Percentiles rank a stretch among this genome's conserved stretches.
These are phyloP conservation scores for Lactarius sp. DNA, from an alignment of 768 basidiomycete genomes.

Conservation along the genomic window DNA sequence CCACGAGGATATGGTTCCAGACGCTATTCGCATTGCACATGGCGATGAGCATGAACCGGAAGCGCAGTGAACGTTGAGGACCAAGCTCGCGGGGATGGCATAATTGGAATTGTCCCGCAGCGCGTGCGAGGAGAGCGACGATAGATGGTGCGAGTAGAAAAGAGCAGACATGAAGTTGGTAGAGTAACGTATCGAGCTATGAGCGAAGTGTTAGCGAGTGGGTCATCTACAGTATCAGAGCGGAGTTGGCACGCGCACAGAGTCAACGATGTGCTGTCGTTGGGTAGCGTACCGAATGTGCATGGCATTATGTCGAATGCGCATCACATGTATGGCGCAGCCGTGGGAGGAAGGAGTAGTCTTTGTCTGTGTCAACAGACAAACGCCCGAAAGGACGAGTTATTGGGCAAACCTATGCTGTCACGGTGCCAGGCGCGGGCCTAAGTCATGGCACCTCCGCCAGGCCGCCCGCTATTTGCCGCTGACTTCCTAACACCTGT, in stretches of 20 bases:
- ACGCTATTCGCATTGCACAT: constrained; percentile 55
- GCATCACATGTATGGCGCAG: constrained; percentile 29
- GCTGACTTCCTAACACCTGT: background rate
- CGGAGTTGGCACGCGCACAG: constrained; percentile 40
- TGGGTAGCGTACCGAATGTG: constrained; percentile 46
- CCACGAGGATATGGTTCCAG: constrained; percentile 54
- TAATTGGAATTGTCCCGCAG: constrained; percentile 60
- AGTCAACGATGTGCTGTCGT: constrained; percentile 64
- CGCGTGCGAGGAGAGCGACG: constrained; percentile 48
- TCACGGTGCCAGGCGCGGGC: too few relatives aligned
- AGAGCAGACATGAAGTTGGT: constrained; percentile 69
- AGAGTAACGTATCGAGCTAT: constrained; percentile 66
- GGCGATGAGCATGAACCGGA: constrained; percentile 57
- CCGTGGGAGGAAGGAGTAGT: background rate
- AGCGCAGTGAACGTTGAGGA: constrained; percentile 57
- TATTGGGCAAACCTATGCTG: constrained; percentile 3
- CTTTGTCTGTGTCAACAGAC: constrained; percentile 17
- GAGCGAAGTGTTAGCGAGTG: constrained; percentile 13
- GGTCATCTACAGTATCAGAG: constrained; percentile 4
- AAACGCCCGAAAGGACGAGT: constrained; percentile 17
- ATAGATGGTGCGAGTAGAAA: constrained; percentile 73
- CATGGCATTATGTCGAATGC: constrained; percentile 41
- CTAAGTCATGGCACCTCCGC: too few relatives aligned
- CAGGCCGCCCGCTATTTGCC: constrained; percentile 7
- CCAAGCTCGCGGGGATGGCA: constrained; percentile 65